phyloP scores from a whole-genome alignment of 192 early-diverging fungal genomes.

The Coemansia sp. region DNA sequence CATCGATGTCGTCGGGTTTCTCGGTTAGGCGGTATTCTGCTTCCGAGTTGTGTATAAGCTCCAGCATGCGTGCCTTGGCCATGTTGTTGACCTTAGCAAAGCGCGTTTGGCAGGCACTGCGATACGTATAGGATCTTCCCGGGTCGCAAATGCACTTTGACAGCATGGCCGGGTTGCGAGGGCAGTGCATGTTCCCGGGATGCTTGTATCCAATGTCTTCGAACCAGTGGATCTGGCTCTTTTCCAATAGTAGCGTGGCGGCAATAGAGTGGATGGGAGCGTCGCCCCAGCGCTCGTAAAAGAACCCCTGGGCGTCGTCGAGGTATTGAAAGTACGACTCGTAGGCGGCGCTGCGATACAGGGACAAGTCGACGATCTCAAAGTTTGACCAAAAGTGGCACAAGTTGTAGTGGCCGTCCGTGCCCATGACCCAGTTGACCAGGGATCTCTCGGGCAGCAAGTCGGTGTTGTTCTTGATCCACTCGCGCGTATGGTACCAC shows the following conservation, averaged over 20 bases:
- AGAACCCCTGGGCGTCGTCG: slow-evolving; percentile 66
- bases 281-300: slow-evolving; percentile 66
- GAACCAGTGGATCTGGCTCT: slow-evolving; percentile 72
- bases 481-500: slow-evolving; percentile 61
- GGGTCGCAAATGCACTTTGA: slow-evolving; percentile 50
- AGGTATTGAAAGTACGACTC: slow-evolving; percentile 62
- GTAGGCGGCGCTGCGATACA: slow-evolving; percentile 61
- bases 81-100: slow-evolving; percentile 55
- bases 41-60: slow-evolving; percentile 45
- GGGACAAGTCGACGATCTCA: slow-evolving; percentile 66
- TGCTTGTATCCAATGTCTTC: slow-evolving; percentile 78
- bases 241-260: slow-evolving; percentile 61
- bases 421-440: slow-evolving; percentile 58
- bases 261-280: slow-evolving; percentile 72
- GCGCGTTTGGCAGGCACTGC: slow-evolving; percentile 52
- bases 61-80: slow-evolving; percentile 39
- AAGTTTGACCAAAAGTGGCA: slow-evolving; percentile 86
- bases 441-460: slow-evolving; percentile 35
- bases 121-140: slow-evolving; percentile 44
- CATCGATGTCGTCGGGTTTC: not conserved
- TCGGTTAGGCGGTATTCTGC: slow-evolving; percentile 17
- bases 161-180: slow-evolving; percentile 56
- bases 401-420: slow-evolving; percentile 64
- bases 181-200: slow-evolving; percentile 71
- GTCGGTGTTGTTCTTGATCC: slow-evolving; percentile 53